Base-by-base conservation (phyloP, 805 yeast genomes). In the Kodamaea laetipori region DNA sequence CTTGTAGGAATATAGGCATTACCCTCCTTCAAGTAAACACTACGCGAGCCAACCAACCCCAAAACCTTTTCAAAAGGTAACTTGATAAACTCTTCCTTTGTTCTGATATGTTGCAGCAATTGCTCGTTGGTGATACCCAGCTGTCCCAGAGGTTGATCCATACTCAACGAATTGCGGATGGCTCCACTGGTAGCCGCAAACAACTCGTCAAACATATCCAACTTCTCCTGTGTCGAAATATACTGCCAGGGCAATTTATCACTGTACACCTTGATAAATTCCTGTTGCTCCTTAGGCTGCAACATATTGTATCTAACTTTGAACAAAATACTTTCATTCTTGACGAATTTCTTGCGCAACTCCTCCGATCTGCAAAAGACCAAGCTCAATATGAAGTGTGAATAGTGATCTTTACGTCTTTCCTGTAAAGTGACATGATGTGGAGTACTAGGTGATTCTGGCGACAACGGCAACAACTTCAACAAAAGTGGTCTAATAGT, bases 301-400 rank as follows among this genome's bases (percentile, higher is more conserved):
- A 87, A 70, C 58, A 74, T 63, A 48, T 75, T 75, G 60, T 78
- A 92, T 49, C 99, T 74, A 37, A 90, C 67, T 56, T 77, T 81
- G 66, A 94, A 90, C 31, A 94, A 69, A 10, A 75, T 66, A 0
- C 85, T 71, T 60, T 94, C 99, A 24, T 90, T 81, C 52, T 80
- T 77, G 24, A 87, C 71, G 55, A 94, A 92, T 58, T 92, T 80
- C 26, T 75, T 78, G 49, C 97, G 77, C 39, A 90, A 73, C 47
- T 92, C 98, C 39, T 86, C 87, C 3, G 81, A 78, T 49, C 95
- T 81, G 59, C 97, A 87, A 60, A 94, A 94, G 36, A 95, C 96
- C 30, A 94, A 72, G 43, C 97, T 74, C 50, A 94, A 67, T 26
- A 92, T 90, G 60, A 71, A 94, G 66, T 94, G 99, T 4, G 96